Conservation (phyloP, 192 early-diverging fungal species). For the Dissophora globulifera region DNA sequence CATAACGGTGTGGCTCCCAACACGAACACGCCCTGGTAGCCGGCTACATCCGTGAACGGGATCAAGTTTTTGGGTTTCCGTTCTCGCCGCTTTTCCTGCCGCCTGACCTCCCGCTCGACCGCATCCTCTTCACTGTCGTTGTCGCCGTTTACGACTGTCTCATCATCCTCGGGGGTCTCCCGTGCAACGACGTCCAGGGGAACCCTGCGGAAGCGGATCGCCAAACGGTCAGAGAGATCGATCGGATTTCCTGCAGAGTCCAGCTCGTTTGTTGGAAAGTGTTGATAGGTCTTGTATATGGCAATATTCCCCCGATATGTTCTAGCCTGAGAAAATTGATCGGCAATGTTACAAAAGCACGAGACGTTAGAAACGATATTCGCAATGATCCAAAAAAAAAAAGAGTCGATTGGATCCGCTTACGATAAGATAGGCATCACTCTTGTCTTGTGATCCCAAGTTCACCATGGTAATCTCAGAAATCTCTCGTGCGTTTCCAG, state of each 20-base stretch:
- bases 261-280: slow-evolving; percentile 53
- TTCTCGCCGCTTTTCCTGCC: slow-evolving; percentile 22
- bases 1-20: slow-evolving; percentile 76
- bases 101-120: slow-evolving; percentile 34
- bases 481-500: slow-evolving; percentile 60
- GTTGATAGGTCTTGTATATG: slow-evolving; percentile 74
- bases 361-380: neutral
- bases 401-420: no score
- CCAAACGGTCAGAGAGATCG: slow-evolving; percentile 63
- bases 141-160: slow-evolving; percentile 40
- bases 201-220: slow-evolving; percentile 73
- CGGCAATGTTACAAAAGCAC: neutral
- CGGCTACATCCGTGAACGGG: slow-evolving; percentile 62
- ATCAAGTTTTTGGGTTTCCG: slow-evolving; percentile 45
- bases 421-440: slow-evolving; percentile 78
- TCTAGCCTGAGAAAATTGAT: slow-evolving; percentile 60
- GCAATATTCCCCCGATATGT: slow-evolving; percentile 74
- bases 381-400: no score
- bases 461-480: slow-evolving; percentile 76
- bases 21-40: slow-evolving; percentile 81
- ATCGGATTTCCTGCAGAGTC: slow-evolving; percentile 15
- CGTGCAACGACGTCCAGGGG: slow-evolving; percentile 72
- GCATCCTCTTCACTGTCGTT: slow-evolving; percentile 27
- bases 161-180: slow-evolving; percentile 53
- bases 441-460: slow-evolving; percentile 65